These are phyloP conservation scores for Macrolepiota albuminosa DNA, from an alignment of 768 basidiomycete species.

Conservation along the genomic window DNA sequence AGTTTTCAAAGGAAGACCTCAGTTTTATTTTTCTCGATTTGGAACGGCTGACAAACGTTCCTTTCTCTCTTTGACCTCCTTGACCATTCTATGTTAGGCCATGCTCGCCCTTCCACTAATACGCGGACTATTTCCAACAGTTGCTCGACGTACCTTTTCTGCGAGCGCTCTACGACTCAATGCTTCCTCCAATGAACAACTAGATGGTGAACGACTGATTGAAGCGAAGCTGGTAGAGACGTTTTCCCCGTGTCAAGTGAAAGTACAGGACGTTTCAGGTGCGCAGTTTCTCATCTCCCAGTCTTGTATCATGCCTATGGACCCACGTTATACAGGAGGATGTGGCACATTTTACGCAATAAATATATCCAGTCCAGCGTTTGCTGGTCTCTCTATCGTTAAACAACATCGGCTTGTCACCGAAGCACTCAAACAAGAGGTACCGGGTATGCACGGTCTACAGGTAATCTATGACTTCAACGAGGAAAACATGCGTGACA, in stretches of 20 bases:
- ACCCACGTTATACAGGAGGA: slow-evolving; percentile 57
- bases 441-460: slow-evolving; percentile 87
- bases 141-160: slow-evolving; percentile 26
- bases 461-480: slow-evolving; percentile 54
- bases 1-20: neutral
- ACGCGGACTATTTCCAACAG: slow-evolving; percentile 24
- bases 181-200: slow-evolving; percentile 10
- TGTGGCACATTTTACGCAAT: slow-evolving; percentile 98
- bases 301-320: neutral
- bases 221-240: slow-evolving; percentile 63
- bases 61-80: neutral
- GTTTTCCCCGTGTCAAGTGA: slow-evolving; percentile 76
- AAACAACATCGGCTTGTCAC: slow-evolving; percentile 95
- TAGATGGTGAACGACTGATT: slow-evolving; percentile 68
- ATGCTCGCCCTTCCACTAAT: slow-evolving; percentile 31
- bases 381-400: slow-evolving; percentile 80
- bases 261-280: slow-evolving; percentile 97
- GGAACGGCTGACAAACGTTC: slow-evolving; percentile 6
- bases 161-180: slow-evolving; percentile 16
- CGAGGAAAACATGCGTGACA: neutral
- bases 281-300: neutral
- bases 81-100: neutral
- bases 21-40: neutral
- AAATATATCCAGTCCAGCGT: slow-evolving; percentile 75
- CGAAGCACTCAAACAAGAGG: slow-evolving; percentile 80